Evolutionary conservation across 176 grass and related monocot genomes (phyloP).

Genomic region (Bromus sterilis): DNA sequence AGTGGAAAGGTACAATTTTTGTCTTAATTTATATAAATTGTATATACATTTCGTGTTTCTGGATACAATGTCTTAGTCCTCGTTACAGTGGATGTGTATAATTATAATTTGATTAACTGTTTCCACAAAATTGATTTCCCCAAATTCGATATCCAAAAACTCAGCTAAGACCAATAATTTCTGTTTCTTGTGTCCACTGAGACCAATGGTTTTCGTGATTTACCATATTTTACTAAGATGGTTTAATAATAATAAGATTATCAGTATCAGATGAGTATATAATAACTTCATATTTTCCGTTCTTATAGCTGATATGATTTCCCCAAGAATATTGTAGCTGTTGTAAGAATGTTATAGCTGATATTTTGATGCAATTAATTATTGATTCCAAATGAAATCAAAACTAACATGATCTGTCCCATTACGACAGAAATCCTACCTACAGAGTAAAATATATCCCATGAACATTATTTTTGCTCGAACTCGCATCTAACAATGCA

Average conservation of each 20-base stretch:
- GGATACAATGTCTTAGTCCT: background rate
- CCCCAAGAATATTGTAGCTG: background rate
- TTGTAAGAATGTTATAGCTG: background rate
- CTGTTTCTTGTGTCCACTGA: background rate
- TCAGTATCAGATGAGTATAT: background rate
- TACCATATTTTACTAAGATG: background rate
- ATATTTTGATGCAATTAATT: background rate
- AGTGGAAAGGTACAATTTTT: constrained; percentile 67
- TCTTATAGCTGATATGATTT: background rate
- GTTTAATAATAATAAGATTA: background rate
- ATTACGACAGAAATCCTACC: constrained; percentile 4
- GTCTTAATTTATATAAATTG: background rate
- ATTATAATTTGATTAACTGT: background rate
- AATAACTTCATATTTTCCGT: background rate
- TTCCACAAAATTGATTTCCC: background rate
- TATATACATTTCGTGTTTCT: background rate
- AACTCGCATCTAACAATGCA: background rate
- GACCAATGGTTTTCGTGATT: background rate
- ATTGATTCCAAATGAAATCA: constrained; percentile 1
- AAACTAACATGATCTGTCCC: background rate
- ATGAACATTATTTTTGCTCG: background rate
- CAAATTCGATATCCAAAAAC: background rate
- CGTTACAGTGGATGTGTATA: background rate
- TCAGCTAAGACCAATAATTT: background rate
- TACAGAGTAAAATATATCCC: constrained; percentile 7